Percentiles rank a stretch among this genome's conserved stretches.
phyloP scores from a whole-genome alignment of 1,139 yeast species.

The Lodderomyces oxycetoniae region DNA sequence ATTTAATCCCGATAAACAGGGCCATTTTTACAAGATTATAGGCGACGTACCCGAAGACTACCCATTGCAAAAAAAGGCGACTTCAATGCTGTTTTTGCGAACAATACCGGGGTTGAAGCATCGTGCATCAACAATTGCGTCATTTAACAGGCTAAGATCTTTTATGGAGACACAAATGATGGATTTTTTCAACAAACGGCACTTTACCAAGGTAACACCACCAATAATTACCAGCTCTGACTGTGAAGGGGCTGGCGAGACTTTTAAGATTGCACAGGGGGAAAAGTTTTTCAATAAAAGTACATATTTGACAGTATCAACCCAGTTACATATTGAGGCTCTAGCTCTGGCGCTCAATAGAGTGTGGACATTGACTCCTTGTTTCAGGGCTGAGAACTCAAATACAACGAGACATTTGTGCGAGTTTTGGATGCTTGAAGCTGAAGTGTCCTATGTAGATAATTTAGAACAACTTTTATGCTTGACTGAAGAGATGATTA shows the following conservation, averaged over 20 bases:
- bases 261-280: constrained; percentile 49
- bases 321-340: constrained; percentile 87
- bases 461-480: constrained; percentile 55
- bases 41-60: constrained; percentile 62
- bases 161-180: constrained; percentile 51
- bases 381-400: constrained; percentile 90
- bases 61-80: constrained; percentile 81
- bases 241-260: constrained; percentile 98
- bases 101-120: constrained; percentile 71
- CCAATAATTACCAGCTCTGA: constrained; percentile 87
- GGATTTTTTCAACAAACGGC: constrained; percentile 48
- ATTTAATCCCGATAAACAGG: constrained; percentile 20
- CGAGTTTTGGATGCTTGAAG: constrained; percentile 98
- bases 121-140: constrained; percentile 60
- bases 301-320: constrained; percentile 79
- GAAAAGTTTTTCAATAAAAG: constrained; percentile 57
- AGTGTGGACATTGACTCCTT: constrained; percentile 89
- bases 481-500: constrained; percentile 68
- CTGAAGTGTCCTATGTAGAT: constrained; percentile 70
- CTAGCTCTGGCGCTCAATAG: constrained; percentile 68
- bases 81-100: constrained; percentile 62
- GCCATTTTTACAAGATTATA: constrained; percentile 23
- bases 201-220: constrained; percentile 72
- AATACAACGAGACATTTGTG: constrained; percentile 88
- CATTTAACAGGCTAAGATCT: constrained; percentile 71